Conservation (phyloP, 202 grass and related monocot species). For the Dendrocalamus latiflorus region DNA sequence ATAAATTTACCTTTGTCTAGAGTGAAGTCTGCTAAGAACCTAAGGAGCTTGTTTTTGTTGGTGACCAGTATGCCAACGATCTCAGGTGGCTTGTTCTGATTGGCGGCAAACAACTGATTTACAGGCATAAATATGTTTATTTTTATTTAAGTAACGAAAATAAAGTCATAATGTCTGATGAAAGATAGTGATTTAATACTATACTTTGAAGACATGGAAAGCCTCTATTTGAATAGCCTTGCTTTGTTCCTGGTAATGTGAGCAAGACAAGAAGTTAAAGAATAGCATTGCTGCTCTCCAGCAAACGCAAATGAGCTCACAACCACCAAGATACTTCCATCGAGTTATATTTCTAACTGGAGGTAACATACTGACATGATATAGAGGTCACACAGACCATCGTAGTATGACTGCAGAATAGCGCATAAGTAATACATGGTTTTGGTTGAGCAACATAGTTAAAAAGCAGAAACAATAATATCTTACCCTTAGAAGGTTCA, state of each 20-base stretch:
- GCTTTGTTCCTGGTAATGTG: slow-evolving; percentile 38
- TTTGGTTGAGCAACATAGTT: neutral
- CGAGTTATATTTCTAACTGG: neutral
- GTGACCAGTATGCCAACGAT: slow-evolving; percentile 47
- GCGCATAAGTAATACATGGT: slow-evolving; percentile 19
- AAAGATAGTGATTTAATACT: neutral
- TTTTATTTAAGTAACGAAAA: neutral
- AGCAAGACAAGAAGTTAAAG: neutral
- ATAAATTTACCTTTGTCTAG: slow-evolving; percentile 46
- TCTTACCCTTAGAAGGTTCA: slow-evolving; percentile 75
- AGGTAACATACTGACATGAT: neutral
- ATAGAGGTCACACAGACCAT: no score
- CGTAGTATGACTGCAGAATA: neutral
- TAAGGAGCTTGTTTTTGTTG: slow-evolving; percentile 66
- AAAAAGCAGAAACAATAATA: no score
- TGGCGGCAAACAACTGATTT: slow-evolving; percentile 56
- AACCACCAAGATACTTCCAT: neutral
- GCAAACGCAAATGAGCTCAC: neutral
- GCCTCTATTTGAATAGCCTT: slow-evolving; percentile 63
- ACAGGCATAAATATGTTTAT: neutral
- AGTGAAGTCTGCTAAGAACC: slow-evolving; percentile 43
- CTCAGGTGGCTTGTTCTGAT: slow-evolving; percentile 64
- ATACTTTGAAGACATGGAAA: slow-evolving; percentile 73
- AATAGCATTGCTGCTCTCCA: neutral
- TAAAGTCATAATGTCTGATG: neutral